phyloP scores from a whole-genome alignment of 306 rosid genomes.

The Lathyrus oleraceus region DNA sequence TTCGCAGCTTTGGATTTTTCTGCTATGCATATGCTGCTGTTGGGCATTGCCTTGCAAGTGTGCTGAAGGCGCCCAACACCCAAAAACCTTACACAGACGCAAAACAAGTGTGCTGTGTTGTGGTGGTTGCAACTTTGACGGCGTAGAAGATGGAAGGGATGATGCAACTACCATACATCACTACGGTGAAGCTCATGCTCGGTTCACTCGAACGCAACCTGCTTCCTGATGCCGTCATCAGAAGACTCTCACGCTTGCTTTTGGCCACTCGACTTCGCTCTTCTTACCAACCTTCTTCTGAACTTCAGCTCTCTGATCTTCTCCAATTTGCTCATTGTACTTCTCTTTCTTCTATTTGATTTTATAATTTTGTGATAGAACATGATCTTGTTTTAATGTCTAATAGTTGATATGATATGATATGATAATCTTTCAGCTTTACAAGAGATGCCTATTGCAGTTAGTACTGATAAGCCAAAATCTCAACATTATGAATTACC shows the following conservation, averaged over 20 bases:
- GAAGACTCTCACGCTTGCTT: no score
- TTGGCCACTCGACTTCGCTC: no score
- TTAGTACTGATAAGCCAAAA: no score
- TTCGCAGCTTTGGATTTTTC: no score
- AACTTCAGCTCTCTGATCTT: conserved; percentile 68
- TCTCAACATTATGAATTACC: no score
- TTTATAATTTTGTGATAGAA: not conserved
- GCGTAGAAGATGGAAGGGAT: conserved; percentile 35
- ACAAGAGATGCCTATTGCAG: conserved; percentile 83
- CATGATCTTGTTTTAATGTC: not conserved
- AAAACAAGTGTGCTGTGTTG: not conserved
- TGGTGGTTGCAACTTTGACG: conserved; percentile 5
- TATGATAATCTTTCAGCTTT: conserved; percentile 55
- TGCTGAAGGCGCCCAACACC: no score
- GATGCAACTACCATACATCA: conserved; percentile 49
- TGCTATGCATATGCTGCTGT: no score
- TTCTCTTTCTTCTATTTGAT: not conserved
- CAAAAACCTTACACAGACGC: not conserved
- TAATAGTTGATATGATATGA: not conserved
- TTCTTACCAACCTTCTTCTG: conserved; percentile 56
- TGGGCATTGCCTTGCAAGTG: no score
- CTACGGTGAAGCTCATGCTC: conserved; percentile 51
- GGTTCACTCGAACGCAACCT: conserved; percentile 67
- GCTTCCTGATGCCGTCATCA: no score
- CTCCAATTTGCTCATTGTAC: conserved; percentile 61